Evolutionary conservation across 2,329 filamentous ascomycete species (phyloP), one percentile per base, ranked within the genome.

Genomic region (Colletotrichum tropicale): DNA sequence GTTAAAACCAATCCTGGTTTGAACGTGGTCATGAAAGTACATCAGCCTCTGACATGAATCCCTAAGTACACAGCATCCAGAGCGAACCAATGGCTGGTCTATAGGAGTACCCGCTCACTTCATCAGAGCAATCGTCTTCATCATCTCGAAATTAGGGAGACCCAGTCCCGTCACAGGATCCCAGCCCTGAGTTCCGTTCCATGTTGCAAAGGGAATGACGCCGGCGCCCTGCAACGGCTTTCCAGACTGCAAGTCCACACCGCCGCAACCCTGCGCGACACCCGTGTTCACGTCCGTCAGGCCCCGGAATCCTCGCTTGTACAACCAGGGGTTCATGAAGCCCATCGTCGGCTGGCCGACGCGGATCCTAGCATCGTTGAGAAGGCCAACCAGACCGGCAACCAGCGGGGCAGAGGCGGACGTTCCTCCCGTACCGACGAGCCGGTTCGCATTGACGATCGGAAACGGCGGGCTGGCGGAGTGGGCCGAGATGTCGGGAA

Each of bases 301-400:
- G 5, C 76, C 84, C 12, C 69, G 38, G 7, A 77, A 64, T 2
- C 82, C 83, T 28, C 79, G 74, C 10, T 81, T 80, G 78, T 93
- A 93, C 18, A 93, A 83, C 88, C 89, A 91, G 2, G 91, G 91
- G 81, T 93, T 93, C 30, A 93, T 81, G 79, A 92, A 93, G 2
- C 91, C 91, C 79, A 93, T 83, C 0, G 85, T 80, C 8, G 88
- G 81, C 80, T 88, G 88, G 2, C 90, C 90, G n/a, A 85, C 84
- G 18, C 88, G 84, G 64, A 94, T 83, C 36, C 92, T 87, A 26
- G 90, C 89, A 75, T 92, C 91, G 80, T 95, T 95, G 66, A 95
- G 82, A 48, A 94, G 87, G 1, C 90, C 88, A 65, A 95, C 85
- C 77, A 95, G 88, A 16, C 88, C 89, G 0, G 93, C 92, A 66